Percentiles rank a stretch among this genome's conserved stretches.
phyloP scores from a whole-genome alignment of 1,284 basidiomycete genomes.

The Pascua sp. region DNA sequence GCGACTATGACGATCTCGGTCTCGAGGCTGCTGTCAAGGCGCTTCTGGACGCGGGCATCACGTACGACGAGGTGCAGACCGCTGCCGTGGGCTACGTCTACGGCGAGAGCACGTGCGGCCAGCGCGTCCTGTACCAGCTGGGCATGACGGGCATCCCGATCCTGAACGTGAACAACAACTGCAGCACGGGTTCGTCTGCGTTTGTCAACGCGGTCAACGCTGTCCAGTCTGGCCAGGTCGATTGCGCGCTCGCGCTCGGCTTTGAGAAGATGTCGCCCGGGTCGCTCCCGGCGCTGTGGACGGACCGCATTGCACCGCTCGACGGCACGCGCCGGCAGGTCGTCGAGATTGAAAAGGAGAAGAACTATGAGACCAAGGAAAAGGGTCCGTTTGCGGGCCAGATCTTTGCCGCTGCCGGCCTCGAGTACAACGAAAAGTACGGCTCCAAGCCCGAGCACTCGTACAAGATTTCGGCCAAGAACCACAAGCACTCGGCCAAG shows the following conservation, averaged over 20 bases:
- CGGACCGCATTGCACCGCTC: conserved; percentile 15
- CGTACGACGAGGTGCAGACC: conserved; percentile 17
- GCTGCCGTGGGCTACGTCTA: conserved; percentile 19
- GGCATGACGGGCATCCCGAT: conserved; percentile 23
- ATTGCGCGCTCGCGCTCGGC: conserved; percentile 19
- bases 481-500: conserved; percentile 19
- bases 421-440: conserved; percentile 19
- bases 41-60: conserved; percentile 18
- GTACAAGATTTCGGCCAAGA: conserved; percentile 20
- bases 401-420: conserved; percentile 20
- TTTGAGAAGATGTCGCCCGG: conserved; percentile 23
- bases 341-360: conserved; percentile 12
- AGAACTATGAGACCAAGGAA: conserved; percentile 15
- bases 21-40: conserved; percentile 23
- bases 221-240: conserved; percentile 14
- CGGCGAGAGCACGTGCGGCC: conserved; percentile 20
- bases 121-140: conserved; percentile 21
- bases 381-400: conserved; percentile 11
- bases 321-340: conserved; percentile 12
- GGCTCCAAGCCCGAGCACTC: conserved; percentile 15
- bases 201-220: conserved; percentile 12
- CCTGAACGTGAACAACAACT: conserved; percentile 24
- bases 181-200: conserved; percentile 18
- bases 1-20: conserved; percentile 21
- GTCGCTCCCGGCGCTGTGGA: conserved; percentile 13